Percentiles rank a stretch among this genome's conserved stretches.
Conservation (phyloP, 805 yeast genomes). For the Yarrowia porcina region DNA sequence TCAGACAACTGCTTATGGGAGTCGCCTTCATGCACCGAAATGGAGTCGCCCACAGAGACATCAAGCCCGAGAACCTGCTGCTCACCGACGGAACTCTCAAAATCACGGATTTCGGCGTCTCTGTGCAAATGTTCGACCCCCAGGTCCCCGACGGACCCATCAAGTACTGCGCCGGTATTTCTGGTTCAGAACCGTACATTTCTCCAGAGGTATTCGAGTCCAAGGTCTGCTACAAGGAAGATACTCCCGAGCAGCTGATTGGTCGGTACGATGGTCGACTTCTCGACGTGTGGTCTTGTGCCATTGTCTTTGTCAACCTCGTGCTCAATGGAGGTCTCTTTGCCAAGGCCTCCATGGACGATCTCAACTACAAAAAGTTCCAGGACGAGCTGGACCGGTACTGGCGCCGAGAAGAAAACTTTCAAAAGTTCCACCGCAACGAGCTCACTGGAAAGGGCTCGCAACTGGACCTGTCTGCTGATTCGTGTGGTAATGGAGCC, state of each 20-base stretch:
- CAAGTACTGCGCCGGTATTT: constrained; percentile 52
- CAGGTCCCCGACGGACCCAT: constrained; percentile 45
- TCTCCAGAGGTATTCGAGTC: constrained; percentile 71
- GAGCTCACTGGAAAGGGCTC: constrained; percentile 16
- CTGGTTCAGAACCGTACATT: constrained; percentile 86
- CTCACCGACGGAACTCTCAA: constrained; percentile 73
- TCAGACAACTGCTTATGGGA: constrained; percentile 79
- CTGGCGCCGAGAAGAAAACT: constrained; percentile 28
- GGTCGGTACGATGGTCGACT: constrained; percentile 67
- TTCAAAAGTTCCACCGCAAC: constrained; percentile 3
- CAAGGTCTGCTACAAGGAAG: constrained; percentile 40
- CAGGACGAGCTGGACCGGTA: constrained; percentile 27
- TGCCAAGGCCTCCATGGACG: constrained; percentile 34
- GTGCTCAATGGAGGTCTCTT: constrained; percentile 38
- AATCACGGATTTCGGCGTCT: constrained; percentile 88
- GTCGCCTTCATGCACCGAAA: constrained; percentile 84
- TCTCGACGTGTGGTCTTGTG: constrained; percentile 90
- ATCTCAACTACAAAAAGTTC: constrained; percentile 31
- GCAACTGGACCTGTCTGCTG: background rate
- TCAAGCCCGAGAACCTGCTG: constrained; percentile 82
- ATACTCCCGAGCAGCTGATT: constrained; percentile 2
- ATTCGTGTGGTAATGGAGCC: constrained; percentile 13
- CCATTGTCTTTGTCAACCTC: constrained; percentile 90
- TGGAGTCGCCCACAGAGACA: constrained; percentile 87
- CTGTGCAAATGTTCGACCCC: constrained; percentile 51